Base-by-base conservation (phyloP, 805 yeast genomes). In the Saccharomycopsis fibuligera region DNA sequence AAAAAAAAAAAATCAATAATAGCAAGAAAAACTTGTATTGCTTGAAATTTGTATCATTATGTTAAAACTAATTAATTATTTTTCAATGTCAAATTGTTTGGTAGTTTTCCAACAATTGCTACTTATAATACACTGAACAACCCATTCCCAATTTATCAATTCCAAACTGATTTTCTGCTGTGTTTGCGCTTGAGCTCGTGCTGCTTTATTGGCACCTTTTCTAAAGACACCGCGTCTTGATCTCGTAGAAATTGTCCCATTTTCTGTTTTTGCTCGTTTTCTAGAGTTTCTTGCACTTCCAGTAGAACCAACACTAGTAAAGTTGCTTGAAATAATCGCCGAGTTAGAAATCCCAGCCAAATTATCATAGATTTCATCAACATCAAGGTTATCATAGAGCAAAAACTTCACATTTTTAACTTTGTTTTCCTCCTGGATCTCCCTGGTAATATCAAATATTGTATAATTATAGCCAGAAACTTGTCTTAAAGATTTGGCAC, bases 141-240 rank as follows among this genome's bases (percentile, higher is more conserved):
- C 68, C 86, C 86, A 80, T 57, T 80, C 85, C 84, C 83, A 78
- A 56, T 73, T 67, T 9, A 78, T 65, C 3, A 74, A 35, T 33
- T 37, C 16, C 22, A 35, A 29, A 30, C 16, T 35, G 5, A 8
- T 17, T 6, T 29, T n/a, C 22, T 39, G 3, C 36, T 35, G 8
- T 23, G 29, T 35, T 19, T 35, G 36, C 17, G 27, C 35, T 9
- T 35, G 42, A 42, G 17, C n/a, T 36, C 25, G 16, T 22, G 25
- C 22, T 38, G 22, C 27, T 41, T 35, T 4, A 16, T 29, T 27
- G 10, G 14, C 5, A 21, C 35, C n/a, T 14, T 23, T 33, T 19
- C 14, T 40, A 36, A 30, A 33, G 14, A 25, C 38, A 16, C 42
- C 23, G 4, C 47, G 41, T 21, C 45, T 39, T 37, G 24, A 29